phyloP scores from a whole-genome alignment of 352 stramenopile genomes.

The Phytopythium kandeliae region DNA sequence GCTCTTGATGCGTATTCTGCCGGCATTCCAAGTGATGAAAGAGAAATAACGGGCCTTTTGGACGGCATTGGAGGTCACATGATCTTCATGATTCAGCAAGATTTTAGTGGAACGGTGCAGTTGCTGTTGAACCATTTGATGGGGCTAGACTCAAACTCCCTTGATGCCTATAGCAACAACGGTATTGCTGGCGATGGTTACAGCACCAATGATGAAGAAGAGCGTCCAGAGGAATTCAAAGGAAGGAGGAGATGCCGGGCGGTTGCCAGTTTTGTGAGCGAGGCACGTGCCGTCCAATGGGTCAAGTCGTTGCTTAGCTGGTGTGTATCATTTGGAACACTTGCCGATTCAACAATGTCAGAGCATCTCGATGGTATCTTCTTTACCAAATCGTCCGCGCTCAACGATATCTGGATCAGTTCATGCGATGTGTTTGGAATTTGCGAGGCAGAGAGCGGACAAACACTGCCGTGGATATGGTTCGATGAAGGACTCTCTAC shows the following conservation, averaged over 20 bases:
- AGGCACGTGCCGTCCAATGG: conserved; percentile 1
- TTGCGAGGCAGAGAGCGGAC: conserved; percentile 9
- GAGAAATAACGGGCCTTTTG: conserved; percentile 4
- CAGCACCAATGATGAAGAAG: background rate
- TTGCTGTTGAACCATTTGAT: conserved; percentile 3
- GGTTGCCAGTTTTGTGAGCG: background rate
- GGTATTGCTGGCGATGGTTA: background rate
- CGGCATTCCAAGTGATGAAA: conserved; percentile 1
- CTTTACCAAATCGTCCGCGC: conserved; percentile 13
- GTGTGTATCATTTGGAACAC: conserved; percentile 33
- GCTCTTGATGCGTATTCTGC: conserved; percentile 12
- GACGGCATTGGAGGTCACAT: conserved; percentile 13
- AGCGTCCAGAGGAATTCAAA: background rate
- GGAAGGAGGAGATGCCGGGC: background rate
- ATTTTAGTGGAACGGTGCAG: conserved; percentile 36
- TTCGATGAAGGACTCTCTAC: conserved; percentile 19
- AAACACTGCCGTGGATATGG: conserved; percentile 41
- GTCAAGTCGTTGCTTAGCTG: conserved; percentile 26
- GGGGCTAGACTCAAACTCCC: background rate
- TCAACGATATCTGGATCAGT: conserved; percentile 33
- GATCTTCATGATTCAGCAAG: conserved; percentile 61
- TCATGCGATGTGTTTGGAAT: conserved; percentile 39
- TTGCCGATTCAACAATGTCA: conserved; percentile 21
- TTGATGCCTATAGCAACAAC: background rate
- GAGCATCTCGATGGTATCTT: conserved; percentile 24